Percentiles rank a stretch among this genome's conserved stretches.
Conservation (phyloP, 2,329 filamentous ascomycete genomes). For the Drechmeria coniospora region DNA sequence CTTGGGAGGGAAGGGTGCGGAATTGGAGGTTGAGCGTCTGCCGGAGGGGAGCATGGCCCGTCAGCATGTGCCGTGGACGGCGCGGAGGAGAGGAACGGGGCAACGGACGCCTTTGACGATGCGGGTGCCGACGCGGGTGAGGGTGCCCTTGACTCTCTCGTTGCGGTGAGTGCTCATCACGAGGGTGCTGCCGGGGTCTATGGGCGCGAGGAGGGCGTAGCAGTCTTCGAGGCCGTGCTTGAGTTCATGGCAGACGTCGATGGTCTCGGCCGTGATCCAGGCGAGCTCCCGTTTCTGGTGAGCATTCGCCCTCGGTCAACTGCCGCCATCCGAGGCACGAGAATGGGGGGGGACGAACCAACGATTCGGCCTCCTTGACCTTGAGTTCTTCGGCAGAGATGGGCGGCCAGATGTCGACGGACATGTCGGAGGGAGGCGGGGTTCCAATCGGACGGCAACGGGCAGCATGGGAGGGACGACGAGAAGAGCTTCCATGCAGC, state of each 20-base stretch:
- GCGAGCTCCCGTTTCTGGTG: slow-evolving; percentile 34
- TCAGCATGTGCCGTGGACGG: slow-evolving; percentile 5
- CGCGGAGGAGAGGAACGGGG: slow-evolving; percentile 1
- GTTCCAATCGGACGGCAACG: too few species aligned
- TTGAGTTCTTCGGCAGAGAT: slow-evolving; percentile 34
- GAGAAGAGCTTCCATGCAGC: too few species aligned
- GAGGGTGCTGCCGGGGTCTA: slow-evolving; percentile 74
- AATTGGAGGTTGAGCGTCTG: slow-evolving; percentile 67
- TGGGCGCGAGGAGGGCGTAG: slow-evolving; percentile 68
- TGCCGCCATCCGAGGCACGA: too few species aligned
- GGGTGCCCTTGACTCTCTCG: slow-evolving; percentile 80
- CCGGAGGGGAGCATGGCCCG: slow-evolving; percentile 1
- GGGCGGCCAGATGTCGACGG: slow-evolving; percentile 42
- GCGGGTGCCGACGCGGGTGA: slow-evolving; percentile 79
- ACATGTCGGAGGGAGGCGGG: slow-evolving; percentile 24
- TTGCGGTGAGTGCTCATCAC: slow-evolving; percentile 77
- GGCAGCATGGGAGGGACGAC: too few species aligned
- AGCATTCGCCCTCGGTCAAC: too few species aligned
- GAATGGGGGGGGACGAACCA: slow-evolving; percentile 22
- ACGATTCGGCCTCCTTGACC: slow-evolving; percentile 30
- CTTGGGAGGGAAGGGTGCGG: slow-evolving; percentile 43
- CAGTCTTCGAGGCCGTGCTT: slow-evolving; percentile 70
- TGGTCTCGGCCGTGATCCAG: slow-evolving; percentile 38
- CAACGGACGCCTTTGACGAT: slow-evolving; percentile 72
- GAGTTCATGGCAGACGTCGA: slow-evolving; percentile 31